Conservation (phyloP, 768 basidiomycete genomes). For the Zangia roseola region DNA sequence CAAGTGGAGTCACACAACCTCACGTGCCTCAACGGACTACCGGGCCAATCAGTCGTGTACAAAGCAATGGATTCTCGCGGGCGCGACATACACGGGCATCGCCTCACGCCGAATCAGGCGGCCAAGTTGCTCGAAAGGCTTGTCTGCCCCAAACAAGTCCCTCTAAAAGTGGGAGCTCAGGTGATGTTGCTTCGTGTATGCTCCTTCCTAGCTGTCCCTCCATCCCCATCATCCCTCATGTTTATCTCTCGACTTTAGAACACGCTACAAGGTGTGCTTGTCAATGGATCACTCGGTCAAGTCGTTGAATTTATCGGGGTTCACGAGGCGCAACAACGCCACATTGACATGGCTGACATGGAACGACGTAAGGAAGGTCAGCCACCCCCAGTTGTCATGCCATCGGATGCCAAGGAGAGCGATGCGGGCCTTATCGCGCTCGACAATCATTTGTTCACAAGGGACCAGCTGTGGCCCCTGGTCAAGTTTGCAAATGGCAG, state of each 20-base stretch:
- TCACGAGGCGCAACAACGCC: slow-evolving; percentile 28
- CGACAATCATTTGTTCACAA: slow-evolving; percentile 11
- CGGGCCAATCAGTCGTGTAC: slow-evolving; percentile 35
- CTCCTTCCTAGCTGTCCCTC: background rate
- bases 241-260: slow-evolving; percentile 25
- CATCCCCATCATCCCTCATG: background rate
- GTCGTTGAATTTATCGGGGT: slow-evolving; percentile 41
- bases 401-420: background rate
- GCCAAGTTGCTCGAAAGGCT: slow-evolving; percentile 43
- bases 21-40: slow-evolving; percentile 16
- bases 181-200: slow-evolving; percentile 61
- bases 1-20: slow-evolving; percentile 27
- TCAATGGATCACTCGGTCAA: slow-evolving; percentile 91
- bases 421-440: slow-evolving; percentile 18
- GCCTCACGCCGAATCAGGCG: slow-evolving; percentile 31
- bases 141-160: slow-evolving; percentile 46
- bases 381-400: background rate
- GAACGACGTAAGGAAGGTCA: slow-evolving; percentile 19
- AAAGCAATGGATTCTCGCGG: slow-evolving; percentile 46
- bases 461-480: slow-evolving; percentile 31
- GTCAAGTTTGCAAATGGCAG: slow-evolving; percentile 35
- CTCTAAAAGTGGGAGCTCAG: slow-evolving; percentile 69
- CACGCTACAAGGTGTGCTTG: slow-evolving; percentile 37
- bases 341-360: slow-evolving; percentile 30
- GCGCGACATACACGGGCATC: slow-evolving; percentile 35